phyloP scores from a whole-genome alignment of 768 basidiomycete genomes.

The Lyophyllum semitale region DNA sequence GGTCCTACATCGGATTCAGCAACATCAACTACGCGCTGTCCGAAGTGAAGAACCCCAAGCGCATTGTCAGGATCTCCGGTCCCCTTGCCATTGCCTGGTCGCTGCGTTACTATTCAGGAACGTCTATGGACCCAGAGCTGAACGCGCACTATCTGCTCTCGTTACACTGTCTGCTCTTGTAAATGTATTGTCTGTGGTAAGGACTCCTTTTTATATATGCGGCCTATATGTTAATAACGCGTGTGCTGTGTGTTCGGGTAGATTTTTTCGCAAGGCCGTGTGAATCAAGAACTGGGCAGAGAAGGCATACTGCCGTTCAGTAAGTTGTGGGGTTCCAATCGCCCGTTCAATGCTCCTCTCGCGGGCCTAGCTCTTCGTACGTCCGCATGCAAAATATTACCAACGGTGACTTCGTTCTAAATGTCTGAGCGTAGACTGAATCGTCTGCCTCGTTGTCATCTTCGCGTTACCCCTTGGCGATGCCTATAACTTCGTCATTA shows the following conservation, averaged over 20 bases:
- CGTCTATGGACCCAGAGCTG: slow-evolving; percentile 56
- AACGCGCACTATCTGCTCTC: slow-evolving; percentile 31
- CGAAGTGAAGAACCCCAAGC: slow-evolving; percentile 61
- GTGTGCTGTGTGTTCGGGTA: neutral
- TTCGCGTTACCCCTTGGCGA: slow-evolving; percentile 59
- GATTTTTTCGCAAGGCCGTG: slow-evolving; percentile 36
- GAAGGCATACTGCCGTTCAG: slow-evolving; percentile 66
- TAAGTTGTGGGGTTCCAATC: slow-evolving; percentile 59
- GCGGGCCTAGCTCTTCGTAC: slow-evolving; percentile 56
- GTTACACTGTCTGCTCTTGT: slow-evolving; percentile 55
- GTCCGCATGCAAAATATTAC: slow-evolving; percentile 28
- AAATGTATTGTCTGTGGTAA: slow-evolving; percentile 53
- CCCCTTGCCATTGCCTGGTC: slow-evolving; percentile 65
- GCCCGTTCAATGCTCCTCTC: slow-evolving; percentile 63
- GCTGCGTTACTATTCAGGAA: slow-evolving; percentile 70
- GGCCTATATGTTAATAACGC: neutral
- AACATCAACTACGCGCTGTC: slow-evolving; percentile 70
- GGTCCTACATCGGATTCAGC: slow-evolving; percentile 62
- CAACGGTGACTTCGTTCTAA: neutral
- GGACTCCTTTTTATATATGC: slow-evolving; percentile 17
- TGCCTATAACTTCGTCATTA: slow-evolving; percentile 65
- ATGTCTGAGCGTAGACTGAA: slow-evolving; percentile 27
- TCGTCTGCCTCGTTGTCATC: slow-evolving; percentile 36
- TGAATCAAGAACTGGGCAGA: slow-evolving; percentile 64
- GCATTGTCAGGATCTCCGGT: slow-evolving; percentile 62